Evolutionary conservation across 129 eudicot genomes (phyloP), one percentile per base, ranked within the genome.

Genomic region (Silybum marianum): DNA sequence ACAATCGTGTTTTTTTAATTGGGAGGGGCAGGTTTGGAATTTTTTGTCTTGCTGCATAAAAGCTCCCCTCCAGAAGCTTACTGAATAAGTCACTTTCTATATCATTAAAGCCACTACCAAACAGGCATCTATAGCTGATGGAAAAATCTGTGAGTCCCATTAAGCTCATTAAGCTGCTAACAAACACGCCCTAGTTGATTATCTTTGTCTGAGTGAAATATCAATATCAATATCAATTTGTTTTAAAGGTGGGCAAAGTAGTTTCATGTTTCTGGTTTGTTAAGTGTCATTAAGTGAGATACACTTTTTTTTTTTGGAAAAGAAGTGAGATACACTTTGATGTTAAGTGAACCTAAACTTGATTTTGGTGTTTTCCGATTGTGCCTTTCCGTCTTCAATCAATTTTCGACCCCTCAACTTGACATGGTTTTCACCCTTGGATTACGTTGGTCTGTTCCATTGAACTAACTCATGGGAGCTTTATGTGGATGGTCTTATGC

Each of bases 201-300:
- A 39, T 60, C 22, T 46, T 54, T 48, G 69, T 48, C 2, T 44
- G 36, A 40, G 24, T 71, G 18, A 65, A n/a, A 34, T 32, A 30
- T 48, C 65, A 13, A 28, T 75, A 75, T 54, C 71, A 10, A 66
- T 38, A 39, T 60, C 63, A 38, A 6, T 63, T 12, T 77, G 62
- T 38, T 11, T 51, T 60, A 34, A 26, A 60, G 19, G 81, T 78
- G 74, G 81, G 66, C 25, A 67, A 78, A 78, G 73, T 34, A 28
- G 26, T 54, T 51, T 54, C 71, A 54, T 80, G 60, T 58, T 80
- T 3, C 25, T 48, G 36, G 71, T 80, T 54, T 71, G 78, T 71
- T 71, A 71, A 23, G 8, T 80, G 83, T 80, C 83, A 58, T 51
- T 54, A 25, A 36, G 62, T 71, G 78, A 80, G 77, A 71, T 71